Percentiles rank a stretch among this genome's conserved stretches.
These are phyloP conservation scores for Fusarium sp. DNA, from an alignment of 2,329 filamentous ascomycete species.

Conservation along the genomic window DNA sequence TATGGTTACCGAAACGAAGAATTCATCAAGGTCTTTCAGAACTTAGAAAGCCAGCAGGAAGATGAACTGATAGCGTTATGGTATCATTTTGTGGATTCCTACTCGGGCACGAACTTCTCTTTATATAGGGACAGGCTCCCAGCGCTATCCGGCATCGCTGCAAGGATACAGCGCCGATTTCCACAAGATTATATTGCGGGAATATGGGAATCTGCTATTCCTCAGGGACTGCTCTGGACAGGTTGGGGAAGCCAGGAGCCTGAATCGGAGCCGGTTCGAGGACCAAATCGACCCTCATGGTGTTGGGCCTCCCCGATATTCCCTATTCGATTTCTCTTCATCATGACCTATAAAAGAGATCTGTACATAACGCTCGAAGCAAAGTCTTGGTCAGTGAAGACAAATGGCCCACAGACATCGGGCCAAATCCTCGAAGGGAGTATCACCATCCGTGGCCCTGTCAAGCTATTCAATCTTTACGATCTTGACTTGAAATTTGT, in stretches of 20 bases:
- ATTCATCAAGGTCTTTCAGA: neutral
- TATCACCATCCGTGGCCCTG: neutral
- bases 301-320: neutral
- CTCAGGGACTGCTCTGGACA: neutral
- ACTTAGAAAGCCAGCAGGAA: accelerated
- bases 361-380: too few relatives aligned
- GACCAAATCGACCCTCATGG: neutral
- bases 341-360: too few relatives aligned
- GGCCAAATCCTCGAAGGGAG: neutral
- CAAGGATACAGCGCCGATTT: too few relatives aligned
- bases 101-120: neutral
- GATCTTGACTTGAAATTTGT: neutral
- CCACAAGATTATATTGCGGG: neutral
- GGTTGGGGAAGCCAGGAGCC: too few relatives aligned
- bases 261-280: neutral
- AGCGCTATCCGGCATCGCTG: neutral
- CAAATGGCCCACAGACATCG: neutral
- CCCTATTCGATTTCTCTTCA: too few relatives aligned
- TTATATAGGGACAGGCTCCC: neutral
- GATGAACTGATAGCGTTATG: neutral
- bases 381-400: neutral
- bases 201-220: neutral
- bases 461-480: neutral
- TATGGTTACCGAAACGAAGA: neutral
- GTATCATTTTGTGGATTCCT: neutral